Percentiles rank a stretch among this genome's conserved stretches.
Conservation (phyloP, 177 flowering plant genomes). For the Vitis hybrid region DNA sequence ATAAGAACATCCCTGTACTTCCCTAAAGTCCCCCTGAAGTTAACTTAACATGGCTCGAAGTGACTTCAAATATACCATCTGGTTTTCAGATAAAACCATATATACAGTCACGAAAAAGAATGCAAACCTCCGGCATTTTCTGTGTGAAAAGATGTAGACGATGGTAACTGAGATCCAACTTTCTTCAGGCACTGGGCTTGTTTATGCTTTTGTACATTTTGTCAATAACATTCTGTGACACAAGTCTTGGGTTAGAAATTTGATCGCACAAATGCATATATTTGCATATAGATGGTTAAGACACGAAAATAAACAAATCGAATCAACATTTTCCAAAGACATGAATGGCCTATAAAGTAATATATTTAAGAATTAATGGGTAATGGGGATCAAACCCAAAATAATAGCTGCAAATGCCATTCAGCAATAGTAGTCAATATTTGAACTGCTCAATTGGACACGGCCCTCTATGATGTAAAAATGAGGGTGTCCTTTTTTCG, state of each 20-base stretch:
- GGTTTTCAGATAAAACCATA: background rate
- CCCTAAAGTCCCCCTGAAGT: background rate
- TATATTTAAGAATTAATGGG: too few relatives aligned
- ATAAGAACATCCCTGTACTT: too few relatives aligned
- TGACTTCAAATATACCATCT: background rate
- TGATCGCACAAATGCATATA: background rate
- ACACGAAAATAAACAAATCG: too few relatives aligned
- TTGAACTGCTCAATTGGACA: too few relatives aligned
- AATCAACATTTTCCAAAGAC: too few relatives aligned
- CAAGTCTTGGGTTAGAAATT: constrained; percentile 5
- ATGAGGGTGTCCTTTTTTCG: too few relatives aligned
- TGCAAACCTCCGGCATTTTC: background rate
- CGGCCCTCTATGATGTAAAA: too few relatives aligned
- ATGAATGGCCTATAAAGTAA: too few relatives aligned
- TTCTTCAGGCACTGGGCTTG: constrained; percentile 10
- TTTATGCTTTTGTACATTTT: constrained; percentile 49
- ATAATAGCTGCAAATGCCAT: too few relatives aligned
- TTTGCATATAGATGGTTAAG: background rate
- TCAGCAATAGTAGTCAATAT: too few relatives aligned
- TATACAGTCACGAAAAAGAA: constrained; percentile 2
- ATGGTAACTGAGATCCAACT: background rate
- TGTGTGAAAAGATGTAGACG: background rate
- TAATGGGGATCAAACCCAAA: too few relatives aligned
- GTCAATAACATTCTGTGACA: constrained; percentile 47
- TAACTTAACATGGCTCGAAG: background rate